These are phyloP conservation scores for Xylariaceae sp. DNA, from an alignment of 2,329 filamentous ascomycete genomes.

Conservation along the genomic window DNA sequence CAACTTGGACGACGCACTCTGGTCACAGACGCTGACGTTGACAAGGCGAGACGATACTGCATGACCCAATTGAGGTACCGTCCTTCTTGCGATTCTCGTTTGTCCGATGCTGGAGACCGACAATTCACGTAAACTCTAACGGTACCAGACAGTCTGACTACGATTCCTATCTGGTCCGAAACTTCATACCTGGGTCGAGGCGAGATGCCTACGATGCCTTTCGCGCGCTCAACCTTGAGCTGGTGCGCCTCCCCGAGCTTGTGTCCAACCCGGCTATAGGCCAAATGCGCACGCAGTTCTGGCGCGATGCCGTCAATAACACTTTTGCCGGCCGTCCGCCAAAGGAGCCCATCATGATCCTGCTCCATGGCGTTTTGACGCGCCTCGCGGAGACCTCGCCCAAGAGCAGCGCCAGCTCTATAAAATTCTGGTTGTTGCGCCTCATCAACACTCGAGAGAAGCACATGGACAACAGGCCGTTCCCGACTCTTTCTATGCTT, in stretches of 20 bases:
- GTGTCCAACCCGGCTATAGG: slow-evolving; percentile 86
- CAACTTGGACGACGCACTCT: slow-evolving; percentile 36
- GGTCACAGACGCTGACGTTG: slow-evolving; percentile 49
- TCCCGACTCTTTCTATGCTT: slow-evolving; percentile 64
- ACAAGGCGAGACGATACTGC: slow-evolving; percentile 52
- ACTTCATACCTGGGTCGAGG: slow-evolving; percentile 72
- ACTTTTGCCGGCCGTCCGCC: slow-evolving; percentile 75
- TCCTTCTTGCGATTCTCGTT: slow-evolving; percentile 1
- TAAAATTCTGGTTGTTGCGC: slow-evolving; percentile 71
- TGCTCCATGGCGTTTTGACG: slow-evolving; percentile 69
- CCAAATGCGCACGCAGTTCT: slow-evolving; percentile 88
- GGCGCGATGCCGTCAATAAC: slow-evolving; percentile 77
- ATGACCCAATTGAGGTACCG: slow-evolving; percentile 48
- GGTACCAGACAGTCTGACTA: slow-evolving; percentile 73
- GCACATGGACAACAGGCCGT: slow-evolving; percentile 79
- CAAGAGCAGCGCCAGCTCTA: slow-evolving; percentile 43
- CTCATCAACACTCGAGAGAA: slow-evolving; percentile 78
- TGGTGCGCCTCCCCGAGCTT: slow-evolving; percentile 83
- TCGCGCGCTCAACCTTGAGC: slow-evolving; percentile 87
- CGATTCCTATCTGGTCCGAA: slow-evolving; percentile 78
- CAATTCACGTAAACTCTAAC: slow-evolving; percentile 18
- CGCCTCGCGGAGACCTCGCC: slow-evolving; percentile 48
- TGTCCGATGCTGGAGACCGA: neutral
- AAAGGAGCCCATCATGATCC: slow-evolving; percentile 83
- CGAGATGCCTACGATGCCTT: slow-evolving; percentile 85